These are phyloP conservation scores for Elaeis guineensis DNA, from an alignment of 176 grass and related monocot genomes.

Conservation along the genomic window DNA sequence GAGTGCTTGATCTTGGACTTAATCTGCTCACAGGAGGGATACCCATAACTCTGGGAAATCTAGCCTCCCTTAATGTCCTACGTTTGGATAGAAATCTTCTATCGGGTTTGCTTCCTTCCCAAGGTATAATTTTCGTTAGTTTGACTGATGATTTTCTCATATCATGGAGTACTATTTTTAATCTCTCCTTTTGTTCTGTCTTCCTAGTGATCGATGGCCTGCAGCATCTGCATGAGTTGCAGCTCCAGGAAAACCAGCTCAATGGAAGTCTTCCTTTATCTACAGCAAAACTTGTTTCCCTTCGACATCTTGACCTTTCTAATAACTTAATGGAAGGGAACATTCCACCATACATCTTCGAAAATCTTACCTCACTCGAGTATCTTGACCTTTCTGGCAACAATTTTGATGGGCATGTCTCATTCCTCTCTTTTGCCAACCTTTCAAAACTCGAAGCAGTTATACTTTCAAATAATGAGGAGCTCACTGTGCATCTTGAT, in stretches of 20 bases:
- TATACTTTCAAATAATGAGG: slow-evolving; percentile 14
- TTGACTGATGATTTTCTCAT: too few species aligned
- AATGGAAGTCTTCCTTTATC: slow-evolving; percentile 5
- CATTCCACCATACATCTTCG: background rate
- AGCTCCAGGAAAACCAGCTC: background rate
- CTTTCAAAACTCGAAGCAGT: slow-evolving; percentile 1
- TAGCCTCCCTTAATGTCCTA: too few species aligned
- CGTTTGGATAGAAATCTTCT: too few species aligned
- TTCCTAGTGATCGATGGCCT: too few species aligned
- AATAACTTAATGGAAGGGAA: slow-evolving; percentile 12
- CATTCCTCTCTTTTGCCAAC: slow-evolving; percentile 4
- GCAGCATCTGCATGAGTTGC: too few species aligned
- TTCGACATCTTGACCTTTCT: slow-evolving; percentile 23
- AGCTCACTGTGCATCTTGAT: slow-evolving; percentile 5
- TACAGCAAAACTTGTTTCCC: background rate
- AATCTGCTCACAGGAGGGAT: too few species aligned
- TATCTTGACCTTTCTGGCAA: background rate
- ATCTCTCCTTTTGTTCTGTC: too few species aligned
- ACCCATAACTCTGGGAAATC: too few species aligned
- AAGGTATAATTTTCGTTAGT: too few species aligned
- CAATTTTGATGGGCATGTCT: slow-evolving; percentile 10
- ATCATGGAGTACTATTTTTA: too few species aligned
- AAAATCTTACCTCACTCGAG: background rate
- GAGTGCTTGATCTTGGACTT: too few species aligned
- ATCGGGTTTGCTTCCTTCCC: too few species aligned